These are phyloP conservation scores for Barnettozyma botsteinii DNA, from an alignment of 805 yeast genomes.

Conservation along the genomic window DNA sequence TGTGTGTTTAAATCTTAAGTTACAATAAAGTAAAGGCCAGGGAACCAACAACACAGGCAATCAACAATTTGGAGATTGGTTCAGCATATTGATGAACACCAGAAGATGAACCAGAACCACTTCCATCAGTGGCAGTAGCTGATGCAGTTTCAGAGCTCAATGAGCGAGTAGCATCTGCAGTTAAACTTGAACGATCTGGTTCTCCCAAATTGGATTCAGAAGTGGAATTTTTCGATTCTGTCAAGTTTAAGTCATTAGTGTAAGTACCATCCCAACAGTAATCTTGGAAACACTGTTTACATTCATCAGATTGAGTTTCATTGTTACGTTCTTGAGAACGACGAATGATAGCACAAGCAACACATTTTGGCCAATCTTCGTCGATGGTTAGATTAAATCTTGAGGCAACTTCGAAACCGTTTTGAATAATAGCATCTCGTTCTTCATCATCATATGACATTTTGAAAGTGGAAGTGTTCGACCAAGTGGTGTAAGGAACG, in stretches of 20 bases:
- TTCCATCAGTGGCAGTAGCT: neutral
- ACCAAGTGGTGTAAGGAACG: constrained; percentile 53
- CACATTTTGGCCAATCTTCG: constrained; percentile 62
- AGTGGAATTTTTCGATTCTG: constrained; percentile 6
- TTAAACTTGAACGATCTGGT: constrained; percentile 4
- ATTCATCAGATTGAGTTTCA: constrained; percentile 53
- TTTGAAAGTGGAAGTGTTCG: constrained; percentile 72
- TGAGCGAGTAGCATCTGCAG: neutral
- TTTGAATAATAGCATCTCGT: constrained; percentile 53
- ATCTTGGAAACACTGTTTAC: constrained; percentile 59
- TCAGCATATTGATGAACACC: constrained; percentile 1
- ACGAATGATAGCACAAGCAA: constrained; percentile 78
- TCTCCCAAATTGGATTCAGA: neutral
- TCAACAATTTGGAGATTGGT: constrained; percentile 5
- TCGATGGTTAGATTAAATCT: constrained; percentile 65
- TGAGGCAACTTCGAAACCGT: constrained; percentile 69
- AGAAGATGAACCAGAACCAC: neutral
- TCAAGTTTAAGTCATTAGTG: neutral
- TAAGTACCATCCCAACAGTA: constrained; percentile 72
- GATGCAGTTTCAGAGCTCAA: neutral
- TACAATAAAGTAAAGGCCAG: constrained; percentile 2
- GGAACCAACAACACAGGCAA: neutral
- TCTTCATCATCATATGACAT: constrained; percentile 56
- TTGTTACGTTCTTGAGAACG: constrained; percentile 69
- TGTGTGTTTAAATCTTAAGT: neutral